phyloP scores from a whole-genome alignment of 805 yeast genomes.

The Tetrapisispora pingtungensis region DNA sequence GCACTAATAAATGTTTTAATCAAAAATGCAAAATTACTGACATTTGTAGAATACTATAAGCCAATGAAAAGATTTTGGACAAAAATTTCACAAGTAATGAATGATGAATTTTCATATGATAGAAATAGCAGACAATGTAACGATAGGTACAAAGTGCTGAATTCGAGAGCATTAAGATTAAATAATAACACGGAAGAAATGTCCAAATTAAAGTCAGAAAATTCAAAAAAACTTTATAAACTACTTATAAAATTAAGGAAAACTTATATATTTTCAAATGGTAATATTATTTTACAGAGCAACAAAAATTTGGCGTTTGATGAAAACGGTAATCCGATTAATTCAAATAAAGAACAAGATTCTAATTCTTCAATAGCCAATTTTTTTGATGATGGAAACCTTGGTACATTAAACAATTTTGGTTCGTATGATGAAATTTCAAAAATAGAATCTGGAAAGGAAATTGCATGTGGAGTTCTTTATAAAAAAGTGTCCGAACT shows the following conservation, averaged over 20 bases:
- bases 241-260: conserved; percentile 10
- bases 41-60: conserved; percentile 20
- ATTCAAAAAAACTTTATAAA: conserved; percentile 6
- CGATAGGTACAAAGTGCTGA: conserved; percentile 23
- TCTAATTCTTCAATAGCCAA: too few species aligned
- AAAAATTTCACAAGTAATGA: conserved; percentile 14
- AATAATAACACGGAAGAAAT: not conserved
- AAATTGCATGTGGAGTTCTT: not conserved
- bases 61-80: conserved; percentile 26
- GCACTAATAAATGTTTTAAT: conserved; percentile 15
- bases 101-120: conserved; percentile 10
- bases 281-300: conserved; percentile 14
- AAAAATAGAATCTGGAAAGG: not conserved
- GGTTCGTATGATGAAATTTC: too few species aligned
- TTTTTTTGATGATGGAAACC: not conserved
- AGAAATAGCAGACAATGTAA: conserved; percentile 26
- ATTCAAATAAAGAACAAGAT: not conserved
- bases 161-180: conserved; percentile 12
- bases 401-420: not conserved
- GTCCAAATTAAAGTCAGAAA: conserved; percentile 2
- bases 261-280: conserved; percentile 14
- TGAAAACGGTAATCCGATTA: not conserved
- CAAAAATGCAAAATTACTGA: conserved; percentile 13
- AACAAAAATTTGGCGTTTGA: not conserved
- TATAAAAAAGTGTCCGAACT: too few species aligned